phyloP scores from a whole-genome alignment of 257 asterid species.

The Plantago elongata region DNA sequence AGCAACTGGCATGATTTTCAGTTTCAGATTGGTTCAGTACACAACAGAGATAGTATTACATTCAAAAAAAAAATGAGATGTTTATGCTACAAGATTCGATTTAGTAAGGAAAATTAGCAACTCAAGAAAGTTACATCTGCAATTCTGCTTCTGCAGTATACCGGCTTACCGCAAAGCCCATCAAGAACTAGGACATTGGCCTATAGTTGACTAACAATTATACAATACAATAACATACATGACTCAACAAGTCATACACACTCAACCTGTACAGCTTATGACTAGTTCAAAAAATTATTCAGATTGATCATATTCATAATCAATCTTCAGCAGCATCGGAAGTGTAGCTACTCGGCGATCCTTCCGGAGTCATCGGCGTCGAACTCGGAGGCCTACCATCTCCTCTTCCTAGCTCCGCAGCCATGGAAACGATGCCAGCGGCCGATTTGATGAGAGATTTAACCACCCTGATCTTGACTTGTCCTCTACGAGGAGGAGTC shows the following conservation, averaged over 20 bases:
- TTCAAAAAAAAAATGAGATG: too few species aligned
- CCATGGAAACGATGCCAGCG: background rate
- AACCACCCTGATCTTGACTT: conserved; percentile 1
- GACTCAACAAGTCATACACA: background rate
- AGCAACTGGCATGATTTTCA: too few species aligned
- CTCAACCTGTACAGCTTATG: conserved; percentile 1
- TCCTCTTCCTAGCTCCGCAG: background rate
- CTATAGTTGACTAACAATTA: background rate
- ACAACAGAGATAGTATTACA: too few species aligned
- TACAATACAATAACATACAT: background rate
- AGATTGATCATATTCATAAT: background rate
- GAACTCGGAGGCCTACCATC: background rate
- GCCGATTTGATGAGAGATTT: background rate
- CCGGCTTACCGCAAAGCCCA: background rate
- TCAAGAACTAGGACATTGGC: background rate
- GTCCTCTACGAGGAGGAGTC: conserved; percentile 6
- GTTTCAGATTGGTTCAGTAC: too few species aligned
- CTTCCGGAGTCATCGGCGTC: background rate
- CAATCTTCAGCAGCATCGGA: background rate
- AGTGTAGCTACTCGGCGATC: background rate
- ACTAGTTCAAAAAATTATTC: background rate
- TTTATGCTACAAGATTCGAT: too few species aligned
- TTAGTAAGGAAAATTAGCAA: background rate
- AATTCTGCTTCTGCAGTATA: background rate
- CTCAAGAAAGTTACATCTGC: conserved; percentile 1